Evolutionary conservation across 1,284 basidiomycete genomes (phyloP).

Genomic region (Austroboletus niveus): DNA sequence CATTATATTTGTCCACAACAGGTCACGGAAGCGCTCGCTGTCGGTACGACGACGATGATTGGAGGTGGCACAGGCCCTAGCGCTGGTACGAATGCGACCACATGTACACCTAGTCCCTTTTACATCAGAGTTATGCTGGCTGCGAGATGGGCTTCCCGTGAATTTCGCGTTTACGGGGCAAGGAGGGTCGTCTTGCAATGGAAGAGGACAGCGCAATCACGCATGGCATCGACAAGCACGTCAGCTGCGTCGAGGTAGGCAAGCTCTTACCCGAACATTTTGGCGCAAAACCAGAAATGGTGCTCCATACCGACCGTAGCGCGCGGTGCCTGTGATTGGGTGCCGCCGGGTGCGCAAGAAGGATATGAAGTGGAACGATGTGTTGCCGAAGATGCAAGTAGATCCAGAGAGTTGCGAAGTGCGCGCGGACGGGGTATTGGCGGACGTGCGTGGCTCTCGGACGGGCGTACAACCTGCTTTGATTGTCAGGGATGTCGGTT

Average conservation of each 20-base stretch:
- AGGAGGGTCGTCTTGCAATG: constrained; percentile 73
- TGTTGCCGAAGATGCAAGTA: constrained; percentile 80
- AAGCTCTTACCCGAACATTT: constrained; percentile 88
- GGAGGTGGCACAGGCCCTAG: constrained; percentile 94
- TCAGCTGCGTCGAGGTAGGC: constrained; percentile 84
- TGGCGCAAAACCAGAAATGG: constrained; percentile 88
- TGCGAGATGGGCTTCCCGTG: constrained; percentile 44
- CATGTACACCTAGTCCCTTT: constrained; percentile 88
- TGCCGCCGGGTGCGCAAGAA: constrained; percentile 80
- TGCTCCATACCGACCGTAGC: constrained; percentile 89
- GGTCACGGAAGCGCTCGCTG: constrained; percentile 68
- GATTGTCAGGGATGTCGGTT: constrained; percentile 14
- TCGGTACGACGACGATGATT: constrained; percentile 84
- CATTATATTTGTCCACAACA: constrained; percentile 71
- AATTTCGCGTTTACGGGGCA: constrained; percentile 92
- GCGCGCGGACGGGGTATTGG: constrained; percentile 73
- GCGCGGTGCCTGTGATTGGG: constrained; percentile 70
- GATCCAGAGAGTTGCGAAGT: constrained; percentile 95
- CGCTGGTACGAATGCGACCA: constrained; percentile 86
- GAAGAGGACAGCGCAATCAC: constrained; percentile 88
- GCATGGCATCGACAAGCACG: constrained; percentile 86
- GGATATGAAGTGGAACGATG: constrained; percentile 93
- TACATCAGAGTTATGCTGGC: constrained; percentile 87
- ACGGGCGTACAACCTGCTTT: constrained; percentile 75
- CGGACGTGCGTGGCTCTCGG: constrained; percentile 75